Base-by-base conservation (phyloP, 306 rosid species). In the Carpinus viminea region DNA sequence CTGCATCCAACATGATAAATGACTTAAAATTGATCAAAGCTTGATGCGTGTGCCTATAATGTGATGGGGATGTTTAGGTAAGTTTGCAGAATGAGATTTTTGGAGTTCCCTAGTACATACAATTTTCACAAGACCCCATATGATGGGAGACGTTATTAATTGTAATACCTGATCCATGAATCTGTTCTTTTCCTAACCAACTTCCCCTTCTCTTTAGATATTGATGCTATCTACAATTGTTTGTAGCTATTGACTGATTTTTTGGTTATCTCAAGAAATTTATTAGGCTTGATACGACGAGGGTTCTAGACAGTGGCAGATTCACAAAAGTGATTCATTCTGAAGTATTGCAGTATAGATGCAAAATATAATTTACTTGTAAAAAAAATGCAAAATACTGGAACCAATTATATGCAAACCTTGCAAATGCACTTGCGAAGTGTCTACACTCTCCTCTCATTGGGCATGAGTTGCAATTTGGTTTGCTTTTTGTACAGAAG, bases 371-470 rank as follows among this genome's bases (percentile, higher is more conserved):
- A 60, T 47, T 45, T 43, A 16, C 54, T 17, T 47, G 50, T 45
- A 0, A 41, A 41, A 41, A 41, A 68, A 46, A 46, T 64, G 79
- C 53, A 70, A 15, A 61, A 61, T 51, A 31, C 71, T 59, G 53
- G 65, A 80, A 21, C 60, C 71, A 51, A 60, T 76, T 70, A 45
- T 52, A 68, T 16, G 74, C 82, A 73, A 78, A 96, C 99, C 98
- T 96, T 71, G 99, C 97, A 88, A 93, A 96, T 68, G 99, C 99
- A 70, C 99, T 96, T 3, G 99, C 99, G 73, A 96, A 96, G 84
- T 96, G 99, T 81, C 99, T 88, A 77, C 99, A 96, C 79, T 96
- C 99, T 86, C 91, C 98, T 83, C 98, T 90, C 98, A 96, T 89
- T 62, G 99, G 99, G 85, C 99, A 96, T 66, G 99, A 92, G 83